Base-by-base conservation (phyloP, 192 early-diverging fungal species). In the Nowakowskiella sp. region DNA sequence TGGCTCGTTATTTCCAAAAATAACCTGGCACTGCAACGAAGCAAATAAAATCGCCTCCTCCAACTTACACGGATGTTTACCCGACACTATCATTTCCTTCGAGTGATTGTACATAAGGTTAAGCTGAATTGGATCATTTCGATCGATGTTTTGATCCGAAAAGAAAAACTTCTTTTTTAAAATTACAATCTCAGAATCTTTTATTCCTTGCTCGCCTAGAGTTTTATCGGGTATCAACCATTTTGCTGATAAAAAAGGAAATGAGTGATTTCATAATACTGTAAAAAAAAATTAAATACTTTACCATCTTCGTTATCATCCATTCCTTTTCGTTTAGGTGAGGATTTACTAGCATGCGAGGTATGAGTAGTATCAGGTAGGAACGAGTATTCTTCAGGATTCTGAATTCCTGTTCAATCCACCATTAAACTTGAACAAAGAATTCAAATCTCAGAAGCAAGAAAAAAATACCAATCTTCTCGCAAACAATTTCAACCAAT, bases 91-190 rank as follows among this genome's bases (percentile, higher is more conserved):
- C 58, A 67, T 66, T 34, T 80, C 67, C 22, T 64, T 62, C 5
- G 68, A 47, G 55, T 82, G 78, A 42, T 72, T 67, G 49, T 64
- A 82, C 33, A 82, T 54, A 32, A 82, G 47, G 42, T 77, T 77
- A 7, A 82, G 47, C 52, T 82, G 79, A n/a, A 82, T 63, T 1
- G 72, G 74, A 58, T 82, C 79, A 44, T 67, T 70, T 16, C 78
- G 58, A 53, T 82, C 78, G 31, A 82, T 65, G 51, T 71, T 78
- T 49, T 74, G 69, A 46, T 82, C 79, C 7, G 79, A 69, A 48
- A 66, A 77, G 31, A 78, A 82, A 47, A 82, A 81, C 57, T 82
- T 82, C 49, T 82, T 81, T 31, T 79, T 79, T 1, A 82, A 66
- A 8, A 78, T 45, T 22, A 82, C 70, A 9, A 54, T 44, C 46